Evolutionary conservation across 2,329 filamentous ascomycete species (phyloP), one percentile per base, ranked within the genome.

Genomic region (Pestalotiopsis fici): DNA sequence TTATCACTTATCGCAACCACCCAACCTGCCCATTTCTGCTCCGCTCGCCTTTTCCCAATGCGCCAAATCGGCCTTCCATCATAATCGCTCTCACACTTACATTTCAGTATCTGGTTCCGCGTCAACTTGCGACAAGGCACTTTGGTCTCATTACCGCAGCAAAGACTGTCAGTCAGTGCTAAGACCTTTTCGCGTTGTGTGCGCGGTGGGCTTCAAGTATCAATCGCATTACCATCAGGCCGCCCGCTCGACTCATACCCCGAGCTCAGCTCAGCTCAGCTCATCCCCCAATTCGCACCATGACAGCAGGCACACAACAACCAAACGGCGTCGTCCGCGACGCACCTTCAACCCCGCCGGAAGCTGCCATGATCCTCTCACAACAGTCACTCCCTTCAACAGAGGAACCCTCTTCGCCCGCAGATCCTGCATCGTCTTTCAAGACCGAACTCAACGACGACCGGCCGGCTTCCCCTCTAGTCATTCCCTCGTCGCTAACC

Each of bases 401-500:
- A n/a, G 86, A 88, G 73, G 81, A 79, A 6, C 84, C 86, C 2
- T 81, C 79, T 23, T 89, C 87, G 13, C 86, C 87, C 31, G 78
- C 84, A 69, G 85, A 87, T 60, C 80, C 81, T 5, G 76, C 77
- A 59, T 74, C 79, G 59, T 86, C 85, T 0, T 87, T 88, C 75
- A 84, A 81, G 71, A 83, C 82, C 3, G 85, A 88, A 69, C 68
- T 77, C 68, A 85, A 83, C 73, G 84, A 87, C 66, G 84, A 86
- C 59, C 77, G 80, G 50, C 75, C 77, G 1, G 74, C 75, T 21
- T 74, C 80, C n/a, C 79, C 81, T 28, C 75, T 74, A 15, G 78
- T 88, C 62, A 87, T 89, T 66, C 86, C 86, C 4, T 88, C 87
- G 2, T 89, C 87, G 27, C 76, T 88, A 64, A 88, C 87, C 2